Base-by-base conservation (phyloP, 1,284 basidiomycete genomes). In the Phenoliferia sp. region DNA sequence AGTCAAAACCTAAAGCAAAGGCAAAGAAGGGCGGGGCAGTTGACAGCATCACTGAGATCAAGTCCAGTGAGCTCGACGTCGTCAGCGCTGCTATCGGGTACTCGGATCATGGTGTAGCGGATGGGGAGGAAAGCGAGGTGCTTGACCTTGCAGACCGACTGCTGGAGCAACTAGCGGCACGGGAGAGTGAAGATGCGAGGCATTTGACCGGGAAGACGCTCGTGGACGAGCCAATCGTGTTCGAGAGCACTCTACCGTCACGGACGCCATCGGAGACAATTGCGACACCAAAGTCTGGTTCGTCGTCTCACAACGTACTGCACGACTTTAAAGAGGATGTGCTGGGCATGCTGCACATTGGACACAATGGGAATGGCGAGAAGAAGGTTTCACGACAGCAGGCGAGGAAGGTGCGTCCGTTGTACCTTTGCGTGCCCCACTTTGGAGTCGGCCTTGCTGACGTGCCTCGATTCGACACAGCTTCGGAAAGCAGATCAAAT, bases 91-190 rank as follows among this genome's bases (percentile, higher is more conserved):
- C 54, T 3, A 39, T 60, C 32, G 66, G 55, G 9, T 48, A 59
- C 22, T 31, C 56, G 44, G 64, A 66, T 33, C 44, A 58, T 3
- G 59, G 10, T 19, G 48, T 35, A 10, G 64, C 61, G 39, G 59
- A 50, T 17, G 66, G 65, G 16, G 73, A 69, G 50, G 67, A 72
- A 33, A 70, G 67, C 36, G 70, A 74, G n/a, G 72, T 71, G 6
- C 64, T 72, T 34, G 70, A 74, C 31, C 55, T 75, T 16, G 74
- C 74, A 16, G 74, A 75, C 59, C 71, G 72, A 58, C 50, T 75
- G 28, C 67, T 75, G 33, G 69, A 68, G 33, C 74, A 75, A 60
- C 59, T 75, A 31, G 73, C 71, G 34, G 70, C 68, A 22, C 62
- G 64, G 17, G 68, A 66, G 15, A 58, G 52, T 7, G 36, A 62